Base-by-base conservation (phyloP, 208 protist species). In the Crithidia mellificae region DNA sequence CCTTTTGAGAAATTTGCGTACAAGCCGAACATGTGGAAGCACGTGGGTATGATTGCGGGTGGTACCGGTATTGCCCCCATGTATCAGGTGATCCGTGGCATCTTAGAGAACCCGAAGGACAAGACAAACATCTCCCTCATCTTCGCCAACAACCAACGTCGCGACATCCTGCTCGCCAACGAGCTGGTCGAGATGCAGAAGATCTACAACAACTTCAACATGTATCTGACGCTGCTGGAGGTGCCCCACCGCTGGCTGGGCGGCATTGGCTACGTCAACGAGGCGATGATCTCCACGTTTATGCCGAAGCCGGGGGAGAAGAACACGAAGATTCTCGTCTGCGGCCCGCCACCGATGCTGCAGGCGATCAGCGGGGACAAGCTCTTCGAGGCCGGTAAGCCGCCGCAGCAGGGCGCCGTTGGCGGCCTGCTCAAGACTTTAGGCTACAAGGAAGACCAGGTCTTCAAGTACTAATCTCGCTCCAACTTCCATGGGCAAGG, bases 31-130 rank as follows among this genome's bases (percentile, higher is more conserved):
- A 86, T 89, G 85, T 97, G 91, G 72, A 88, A 87, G 67, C 84
- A 95, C 67, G 74, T 98, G 5, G 92, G 91, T 46, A 96, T 98
- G 91, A 87, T 98, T 12, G 88, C 87, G 2, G 82, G 82, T 20
- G 96, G 96, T 36, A 97, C 92, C 30, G 96, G 93, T 67, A 97
- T 98, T 63, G 79, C 94, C 12, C 93, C 96, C 15, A 93, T 96
- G 81, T 92, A 92, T 63, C 94, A 98, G 82, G 72, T 96, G 51
- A 73, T 95, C 51, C 79, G 77, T 20, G 82, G 80, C 52, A 76
- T 97, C 34, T 66, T 92, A 53, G 70, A 85, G 50, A 92, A 96
- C 75, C 65, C 75, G 17, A 86, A 83, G 72, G 94, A 95, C 61
- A 89, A 80, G 76, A 91, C 89, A 1, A 82, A 91, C 57, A 75